Base-by-base conservation (phyloP, 805 yeast genomes). In the Wickerhamiella parazyma region DNA sequence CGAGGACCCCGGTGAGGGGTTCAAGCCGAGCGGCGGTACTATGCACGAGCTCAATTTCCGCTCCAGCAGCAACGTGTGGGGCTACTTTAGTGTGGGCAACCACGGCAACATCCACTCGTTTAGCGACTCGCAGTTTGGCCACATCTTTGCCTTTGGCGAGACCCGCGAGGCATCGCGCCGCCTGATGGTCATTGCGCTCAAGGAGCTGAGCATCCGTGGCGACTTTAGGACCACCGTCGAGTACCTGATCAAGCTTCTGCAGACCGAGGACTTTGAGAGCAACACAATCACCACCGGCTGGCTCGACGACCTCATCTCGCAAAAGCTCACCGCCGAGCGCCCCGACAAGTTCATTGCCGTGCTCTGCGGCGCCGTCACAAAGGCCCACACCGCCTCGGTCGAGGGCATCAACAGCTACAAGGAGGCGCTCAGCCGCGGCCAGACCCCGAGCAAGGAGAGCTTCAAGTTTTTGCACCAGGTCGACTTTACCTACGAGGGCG, bases 1-100 rank as follows among this genome's bases (percentile, higher is more conserved):
- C 11, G 99, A 91, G 67, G 99, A 91, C 66, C 99, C 99, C 39
- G 93, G 94, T 60, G 96, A 89, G 68, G 99, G 98, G 39, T 91
- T 91, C 75, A 91, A 91, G 66, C 99, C 99, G 43, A 83, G 95
- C 33, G 93, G 95, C 59, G 99, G 99, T 69, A 76, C 86, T 44
- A 72, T 91, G 66, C 95, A 87, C 55, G 98, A 91, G 64, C 75
- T 91, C 62, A 93, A 91, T 62, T 89, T 91, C 73, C 74, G 97
- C 63, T 93, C 99, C 3, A 80, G 94, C 28, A 86, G 96, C 8
- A 89, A 91, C 55, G 99, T 93, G 40, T 91, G 99, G 99, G 99
- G 99, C 69, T 91, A 91, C 64, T 91, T 91, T 75, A 85, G 95
- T 16, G 97, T 91, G 43, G 85, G 91, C 54, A 86, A 83, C 66